Evolutionary conservation across 345 rosid species (phyloP), one percentile per base, ranked within the genome.

Genomic region (Lepidium aucheri): DNA sequence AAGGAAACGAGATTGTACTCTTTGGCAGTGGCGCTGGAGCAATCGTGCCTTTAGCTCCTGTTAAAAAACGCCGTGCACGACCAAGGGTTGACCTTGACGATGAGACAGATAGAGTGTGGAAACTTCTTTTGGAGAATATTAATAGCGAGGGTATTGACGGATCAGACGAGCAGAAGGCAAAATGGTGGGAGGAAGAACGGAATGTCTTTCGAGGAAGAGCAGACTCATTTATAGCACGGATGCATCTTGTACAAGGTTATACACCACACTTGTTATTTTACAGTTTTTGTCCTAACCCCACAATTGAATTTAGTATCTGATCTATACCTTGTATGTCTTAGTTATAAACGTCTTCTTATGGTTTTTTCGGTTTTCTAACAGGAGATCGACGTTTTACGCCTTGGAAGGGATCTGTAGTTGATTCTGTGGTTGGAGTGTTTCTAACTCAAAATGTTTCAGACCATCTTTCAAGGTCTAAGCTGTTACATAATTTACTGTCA

Each of bases 211-310:
- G 51, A 67, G 95, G 96, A 42, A 84, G 99, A 60, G 86, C 86
- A 7, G 87, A 88, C 64, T 87, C 97, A 8, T 94, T 94, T 61
- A 88, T 94, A 63, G 95, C 95, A 20, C 81, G 93, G 44, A 94
- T 94, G 99, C 99, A 87, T 80, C 96, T 90, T 53, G 91, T 94
- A 26, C 99, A 94, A 88, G 99, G 99, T 94, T 80, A 26, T 20
- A 39, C 45, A 40, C 36, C 26, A n/a, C 53, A 54, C 45, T 10
- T 50, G 28, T 42, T 50, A 36, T 42, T 7, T 9, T 14, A 2
- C 7, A 3, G 38, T 42, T 60, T 60, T 28, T 15, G 40, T 60
- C 43, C 17, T 9, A 40, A 41, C 40, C 30, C 26, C n/a, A 33
- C 9, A 4, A 17, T 60, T 42, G 15, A 3, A 16, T 7, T 17